These are phyloP conservation scores for Xylariaceae sp. DNA, from an alignment of 2,329 filamentous ascomycete genomes.

Conservation along the genomic window DNA sequence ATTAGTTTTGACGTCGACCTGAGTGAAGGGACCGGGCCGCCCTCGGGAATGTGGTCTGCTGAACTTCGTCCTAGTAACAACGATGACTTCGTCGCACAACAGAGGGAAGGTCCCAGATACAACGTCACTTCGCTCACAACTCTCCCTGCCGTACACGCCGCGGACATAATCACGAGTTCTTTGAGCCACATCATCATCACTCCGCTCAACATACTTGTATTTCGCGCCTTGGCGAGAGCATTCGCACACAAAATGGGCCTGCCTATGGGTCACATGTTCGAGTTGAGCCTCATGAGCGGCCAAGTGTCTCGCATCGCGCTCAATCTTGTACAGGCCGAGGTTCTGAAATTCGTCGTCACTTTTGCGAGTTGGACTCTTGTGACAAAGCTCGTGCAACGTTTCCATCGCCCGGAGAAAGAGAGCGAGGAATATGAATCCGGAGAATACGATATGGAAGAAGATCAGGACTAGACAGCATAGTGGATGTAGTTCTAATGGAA, in stretches of 20 bases:
- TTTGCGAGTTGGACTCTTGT: conserved; percentile 43
- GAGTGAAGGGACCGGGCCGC: conserved; percentile 46
- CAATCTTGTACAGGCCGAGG: conserved; percentile 44
- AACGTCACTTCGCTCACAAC: conserved; percentile 46
- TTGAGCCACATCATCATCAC: conserved; percentile 39
- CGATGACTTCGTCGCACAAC: conserved; percentile 30
- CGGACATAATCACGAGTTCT: conserved; percentile 43
- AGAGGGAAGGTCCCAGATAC: conserved; percentile 35
- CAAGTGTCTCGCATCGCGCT: conserved; percentile 37
- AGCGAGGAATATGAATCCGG: conserved; percentile 32
- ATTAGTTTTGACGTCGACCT: conserved; percentile 59
- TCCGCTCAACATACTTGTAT: conserved; percentile 43
- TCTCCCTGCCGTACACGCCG: conserved; percentile 44
- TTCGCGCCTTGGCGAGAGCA: conserved; percentile 42
- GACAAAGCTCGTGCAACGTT: conserved; percentile 35
- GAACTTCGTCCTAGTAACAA: conserved; percentile 49
- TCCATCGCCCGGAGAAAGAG: conserved; percentile 41
- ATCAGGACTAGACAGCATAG: not conserved
- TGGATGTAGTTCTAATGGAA: not conserved
- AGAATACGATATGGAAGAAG: not conserved
- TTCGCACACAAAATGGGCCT: conserved; percentile 38
- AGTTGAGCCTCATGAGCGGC: conserved; percentile 34
- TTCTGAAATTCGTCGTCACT: conserved; percentile 41
- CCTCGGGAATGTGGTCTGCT: conserved; percentile 52
- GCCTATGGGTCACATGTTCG: conserved; percentile 37